Percentiles rank a stretch among this genome's conserved stretches.
phyloP scores from a whole-genome alignment of 495 filamentous ascomycete genomes.

The Hypoxylon intermedium region DNA sequence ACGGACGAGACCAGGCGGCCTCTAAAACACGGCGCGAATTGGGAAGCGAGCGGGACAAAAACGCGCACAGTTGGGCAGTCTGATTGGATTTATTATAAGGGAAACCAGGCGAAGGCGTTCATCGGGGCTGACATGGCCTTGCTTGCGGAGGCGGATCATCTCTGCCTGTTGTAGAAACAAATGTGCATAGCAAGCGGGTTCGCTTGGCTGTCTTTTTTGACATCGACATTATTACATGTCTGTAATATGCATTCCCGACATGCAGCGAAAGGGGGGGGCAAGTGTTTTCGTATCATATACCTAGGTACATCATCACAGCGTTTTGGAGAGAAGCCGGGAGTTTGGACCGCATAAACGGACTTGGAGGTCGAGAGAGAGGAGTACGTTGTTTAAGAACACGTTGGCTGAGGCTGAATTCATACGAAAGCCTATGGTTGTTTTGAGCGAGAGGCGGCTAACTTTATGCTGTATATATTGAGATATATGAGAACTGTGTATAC shows the following conservation, averaged over 20 bases:
- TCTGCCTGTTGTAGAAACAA: background rate
- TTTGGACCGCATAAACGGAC: constrained; percentile 3
- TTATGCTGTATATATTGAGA: constrained; percentile 23
- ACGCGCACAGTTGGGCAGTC: background rate
- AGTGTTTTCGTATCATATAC: background rate
- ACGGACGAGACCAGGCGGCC: background rate
- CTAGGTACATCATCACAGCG: no score
- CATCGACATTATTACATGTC: background rate
- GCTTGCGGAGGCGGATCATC: no score
- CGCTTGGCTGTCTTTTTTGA: constrained; percentile 8
- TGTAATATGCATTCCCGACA: constrained; percentile 15
- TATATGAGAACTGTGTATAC: no score
- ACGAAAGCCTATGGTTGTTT: constrained; percentile 1
- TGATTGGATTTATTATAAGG: background rate
- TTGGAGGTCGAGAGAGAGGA: constrained; percentile 8
- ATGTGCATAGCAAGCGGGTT: background rate
- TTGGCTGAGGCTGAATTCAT: background rate
- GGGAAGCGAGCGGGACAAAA: background rate
- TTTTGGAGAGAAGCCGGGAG: no score
- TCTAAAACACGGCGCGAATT: background rate
- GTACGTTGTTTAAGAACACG: background rate
- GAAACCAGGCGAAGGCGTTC: background rate
- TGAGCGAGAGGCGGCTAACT: background rate
- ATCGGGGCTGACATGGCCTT: background rate
- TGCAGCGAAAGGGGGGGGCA: constrained; percentile 1